Evolutionary conservation across 345 rosid species (phyloP), one percentile per base, ranked within the genome.

Genomic region (Physaria fendleri): DNA sequence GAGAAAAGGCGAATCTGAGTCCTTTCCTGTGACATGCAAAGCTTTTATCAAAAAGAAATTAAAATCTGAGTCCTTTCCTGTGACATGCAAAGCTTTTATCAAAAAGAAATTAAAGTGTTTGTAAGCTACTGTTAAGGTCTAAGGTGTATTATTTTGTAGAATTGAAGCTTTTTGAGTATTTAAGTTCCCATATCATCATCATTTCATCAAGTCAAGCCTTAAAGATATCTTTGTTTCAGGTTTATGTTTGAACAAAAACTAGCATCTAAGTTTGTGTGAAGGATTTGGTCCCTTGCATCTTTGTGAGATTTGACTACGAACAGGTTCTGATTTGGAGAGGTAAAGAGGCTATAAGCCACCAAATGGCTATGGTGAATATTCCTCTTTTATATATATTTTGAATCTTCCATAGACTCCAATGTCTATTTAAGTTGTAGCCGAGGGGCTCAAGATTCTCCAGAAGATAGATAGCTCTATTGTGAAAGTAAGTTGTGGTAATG

Each of bases 301-400:
- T 79, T 38, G 94, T 93, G 57, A 87, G 95, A 66, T 89, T 89
- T 76, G 94, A 82, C 39, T 89, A 89, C 76, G 94, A 89, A 73
- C 97, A 89, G 76, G 81, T 93, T 50, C 91, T 93, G 53, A 77
- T 78, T 2, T 89, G 97, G 94, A 79, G 86, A 60, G 97, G 91
- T 34, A 71, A 75, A 45, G 82, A 84, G n/a, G n/a, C 60, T 86
- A 80, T 45, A 79, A 77, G 54, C 86, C 89, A 33, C 66, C 74
- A 16, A 69, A 79, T 58, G 79, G 72, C 30, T 85, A 65, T 6
- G 33, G 9, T 40, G 68, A 40, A 43, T 52, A 41, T 42, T 48
- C 40, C 3, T 74, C 74, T 29, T 76, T 74, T n/a, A n/a, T 55
- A 29, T 55, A 4, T 68, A 58, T 22, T 37, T 76, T 27, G 73